A percentile compares a stretch with the other conserved stretches of the same genome.
phyloP scores from a whole-genome alignment of 192 early-diverging fungal species.

The Backusella australiensis region DNA sequence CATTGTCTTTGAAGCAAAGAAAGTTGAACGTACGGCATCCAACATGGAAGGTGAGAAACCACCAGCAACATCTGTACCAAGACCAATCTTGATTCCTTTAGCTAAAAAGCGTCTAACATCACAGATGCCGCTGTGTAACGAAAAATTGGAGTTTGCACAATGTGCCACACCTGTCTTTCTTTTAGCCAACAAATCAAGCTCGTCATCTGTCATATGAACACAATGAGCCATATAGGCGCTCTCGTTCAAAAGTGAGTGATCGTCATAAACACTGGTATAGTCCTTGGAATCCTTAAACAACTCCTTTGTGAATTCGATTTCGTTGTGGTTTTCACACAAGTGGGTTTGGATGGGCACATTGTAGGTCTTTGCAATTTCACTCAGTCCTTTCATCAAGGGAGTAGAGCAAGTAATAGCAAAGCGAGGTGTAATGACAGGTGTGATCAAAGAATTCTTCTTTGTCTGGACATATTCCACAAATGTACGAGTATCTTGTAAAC shows the following conservation, averaged over 20 bases:
- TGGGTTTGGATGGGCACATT: constrained; percentile 91
- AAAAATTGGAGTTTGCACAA: constrained; percentile 92
- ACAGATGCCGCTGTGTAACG: constrained; percentile 74
- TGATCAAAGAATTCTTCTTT: constrained; percentile 45
- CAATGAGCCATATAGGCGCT: constrained; percentile 92
- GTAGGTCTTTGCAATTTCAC: constrained; percentile 67
- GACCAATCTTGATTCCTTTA: constrained; percentile 79
- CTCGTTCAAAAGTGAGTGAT: constrained; percentile 67
- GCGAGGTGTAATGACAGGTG: constrained; percentile 89
- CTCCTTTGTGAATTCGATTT: constrained; percentile 70
- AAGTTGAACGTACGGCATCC: constrained; percentile 82
- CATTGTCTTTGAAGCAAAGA: constrained; percentile 71
- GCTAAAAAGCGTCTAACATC: constrained; percentile 75
- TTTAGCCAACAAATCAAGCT: constrained; percentile 62
- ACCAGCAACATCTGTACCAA: constrained; percentile 93
- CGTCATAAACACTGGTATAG: constrained; percentile 82
- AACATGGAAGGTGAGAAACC: constrained; percentile 85
- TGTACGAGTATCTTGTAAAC: constrained; percentile 61
- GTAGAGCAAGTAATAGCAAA: constrained; percentile 86
- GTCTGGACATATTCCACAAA: constrained; percentile 61
- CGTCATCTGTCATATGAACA: constrained; percentile 78
- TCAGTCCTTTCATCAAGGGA: constrained; percentile 66
- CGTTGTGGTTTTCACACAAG: constrained; percentile 78
- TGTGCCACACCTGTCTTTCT: constrained; percentile 79
- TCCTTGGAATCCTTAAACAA: constrained; percentile 68